These are phyloP conservation scores for Bacidia gigantensis DNA, from an alignment of 495 filamentous ascomycete species.

Conservation along the genomic window DNA sequence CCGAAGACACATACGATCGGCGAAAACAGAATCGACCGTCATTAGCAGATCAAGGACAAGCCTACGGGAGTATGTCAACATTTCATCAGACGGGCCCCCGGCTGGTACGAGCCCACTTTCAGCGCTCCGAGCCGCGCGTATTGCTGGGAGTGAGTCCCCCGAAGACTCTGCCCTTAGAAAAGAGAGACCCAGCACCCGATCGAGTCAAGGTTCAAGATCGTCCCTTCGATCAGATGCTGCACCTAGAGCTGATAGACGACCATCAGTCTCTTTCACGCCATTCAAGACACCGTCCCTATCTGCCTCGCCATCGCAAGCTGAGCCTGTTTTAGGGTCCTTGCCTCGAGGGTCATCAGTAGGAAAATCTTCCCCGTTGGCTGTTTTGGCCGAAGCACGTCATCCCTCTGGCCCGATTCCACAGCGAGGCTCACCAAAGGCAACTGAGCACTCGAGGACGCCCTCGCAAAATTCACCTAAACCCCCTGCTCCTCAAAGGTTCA, in stretches of 20 bases:
- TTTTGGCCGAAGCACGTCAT: conserved; percentile 49
- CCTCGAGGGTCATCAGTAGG: conserved; percentile 44
- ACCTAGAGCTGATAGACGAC: conserved; percentile 47
- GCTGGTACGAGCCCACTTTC: conserved; percentile 75
- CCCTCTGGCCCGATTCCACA: conserved; percentile 55
- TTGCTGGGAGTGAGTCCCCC: conserved; percentile 35
- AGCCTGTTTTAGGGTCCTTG: conserved; percentile 40
- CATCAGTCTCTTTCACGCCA: conserved; percentile 82
- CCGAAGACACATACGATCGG: conserved; percentile 45
- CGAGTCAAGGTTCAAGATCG: conserved; percentile 44
- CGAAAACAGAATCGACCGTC: conserved; percentile 2
- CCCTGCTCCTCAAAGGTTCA: conserved; percentile 52
- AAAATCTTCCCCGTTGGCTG: conserved; percentile 36
- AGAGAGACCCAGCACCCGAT: conserved; percentile 44
- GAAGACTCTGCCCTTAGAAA: conserved; percentile 47
- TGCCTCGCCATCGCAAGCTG: conserved; percentile 60
- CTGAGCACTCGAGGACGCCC: conserved; percentile 38
- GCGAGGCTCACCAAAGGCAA: conserved; percentile 36
- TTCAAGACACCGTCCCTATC: conserved; percentile 93
- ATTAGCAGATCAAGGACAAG: conserved; percentile 48
- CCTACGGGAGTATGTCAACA: conserved; percentile 86
- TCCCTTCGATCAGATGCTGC: conserved; percentile 44
- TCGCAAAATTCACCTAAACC: conserved; percentile 63
- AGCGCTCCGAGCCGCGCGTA: conserved; percentile 56
- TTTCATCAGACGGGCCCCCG: conserved; percentile 72